Conservation (phyloP, 1,284 basidiomycete genomes). For the Takashimella tepidaria region DNA sequence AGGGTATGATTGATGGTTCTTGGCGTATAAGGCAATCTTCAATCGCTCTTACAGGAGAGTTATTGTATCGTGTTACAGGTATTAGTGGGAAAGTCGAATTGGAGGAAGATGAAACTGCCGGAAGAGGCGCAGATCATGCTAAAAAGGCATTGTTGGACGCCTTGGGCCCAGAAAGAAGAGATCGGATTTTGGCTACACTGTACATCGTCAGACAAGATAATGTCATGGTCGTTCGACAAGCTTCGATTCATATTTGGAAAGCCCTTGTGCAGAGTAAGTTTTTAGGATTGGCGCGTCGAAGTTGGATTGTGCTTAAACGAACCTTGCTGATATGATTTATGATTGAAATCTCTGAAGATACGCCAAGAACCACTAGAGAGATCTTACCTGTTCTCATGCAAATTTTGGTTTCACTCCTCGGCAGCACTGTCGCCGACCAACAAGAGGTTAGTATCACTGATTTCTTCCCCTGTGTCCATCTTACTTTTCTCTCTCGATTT, state of each 20-base stretch:
- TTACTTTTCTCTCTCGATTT: too few relatives aligned
- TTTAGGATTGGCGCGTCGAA: too few relatives aligned
- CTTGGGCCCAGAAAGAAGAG: conserved; percentile 81
- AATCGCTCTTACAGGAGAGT: conserved; percentile 89
- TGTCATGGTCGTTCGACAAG: conserved; percentile 81
- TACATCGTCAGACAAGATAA: conserved; percentile 94
- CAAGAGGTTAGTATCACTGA: conserved; percentile 63
- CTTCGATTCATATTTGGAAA: conserved; percentile 97
- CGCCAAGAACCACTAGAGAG: conserved; percentile 69
- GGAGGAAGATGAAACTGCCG: conserved; percentile 68
- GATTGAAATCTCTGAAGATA: too few relatives aligned
- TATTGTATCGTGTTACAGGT: conserved; percentile 96
- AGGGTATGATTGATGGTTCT: conserved; percentile 86
- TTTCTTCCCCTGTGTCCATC: too few relatives aligned
- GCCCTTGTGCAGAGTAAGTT: conserved; percentile 76
- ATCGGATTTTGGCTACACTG: conserved; percentile 82
- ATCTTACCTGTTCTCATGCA: conserved; percentile 81
- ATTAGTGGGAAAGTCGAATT: conserved; percentile 86
- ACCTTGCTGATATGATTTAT: conserved; percentile 7
- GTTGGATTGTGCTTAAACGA: background rate
- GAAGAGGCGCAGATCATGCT: conserved; percentile 69
- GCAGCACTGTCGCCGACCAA: conserved; percentile 75
- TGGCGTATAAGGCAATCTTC: conserved; percentile 98
- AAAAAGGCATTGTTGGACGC: conserved; percentile 80
- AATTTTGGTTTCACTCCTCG: conserved; percentile 69